Conservation (phyloP, 208 protist genomes). For the Acanthamoeba castellanii region DNA sequence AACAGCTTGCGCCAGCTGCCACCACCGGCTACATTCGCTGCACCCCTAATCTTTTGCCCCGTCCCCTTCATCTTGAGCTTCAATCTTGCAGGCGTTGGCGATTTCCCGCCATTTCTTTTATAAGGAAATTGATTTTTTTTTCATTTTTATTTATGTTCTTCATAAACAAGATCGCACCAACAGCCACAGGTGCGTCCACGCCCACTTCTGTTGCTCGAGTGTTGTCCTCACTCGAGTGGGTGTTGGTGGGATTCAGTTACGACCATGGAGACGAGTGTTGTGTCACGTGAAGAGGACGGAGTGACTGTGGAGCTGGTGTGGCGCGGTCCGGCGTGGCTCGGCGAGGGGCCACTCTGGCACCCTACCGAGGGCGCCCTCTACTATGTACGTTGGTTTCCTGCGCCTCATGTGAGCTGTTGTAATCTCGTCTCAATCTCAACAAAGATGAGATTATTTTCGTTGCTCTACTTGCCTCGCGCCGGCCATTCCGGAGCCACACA, state of each 20-base stretch:
- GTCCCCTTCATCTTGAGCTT: neutral
- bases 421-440: neutral
- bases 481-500: neutral
- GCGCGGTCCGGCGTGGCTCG: constrained; percentile 38
- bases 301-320: constrained; percentile 59
- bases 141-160: neutral
- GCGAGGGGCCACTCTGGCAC: constrained; percentile 50
- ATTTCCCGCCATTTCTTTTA: no score
- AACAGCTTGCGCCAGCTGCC: constrained; percentile 39
- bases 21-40: neutral
- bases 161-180: neutral
- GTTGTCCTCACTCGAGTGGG: no score
- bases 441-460: neutral
- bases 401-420: neutral
- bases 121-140: no score
- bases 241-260: neutral
- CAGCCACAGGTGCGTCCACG: no score
- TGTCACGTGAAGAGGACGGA: constrained; percentile 43
- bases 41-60: neutral
- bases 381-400: neutral
- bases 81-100: no score
- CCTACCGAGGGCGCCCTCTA: constrained; percentile 22
- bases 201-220: no score
- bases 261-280: constrained; percentile 29
- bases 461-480: neutral